These are phyloP conservation scores for Gyromitra esculenta DNA, from an alignment of 2,329 filamentous ascomycete genomes.

Conservation along the genomic window DNA sequence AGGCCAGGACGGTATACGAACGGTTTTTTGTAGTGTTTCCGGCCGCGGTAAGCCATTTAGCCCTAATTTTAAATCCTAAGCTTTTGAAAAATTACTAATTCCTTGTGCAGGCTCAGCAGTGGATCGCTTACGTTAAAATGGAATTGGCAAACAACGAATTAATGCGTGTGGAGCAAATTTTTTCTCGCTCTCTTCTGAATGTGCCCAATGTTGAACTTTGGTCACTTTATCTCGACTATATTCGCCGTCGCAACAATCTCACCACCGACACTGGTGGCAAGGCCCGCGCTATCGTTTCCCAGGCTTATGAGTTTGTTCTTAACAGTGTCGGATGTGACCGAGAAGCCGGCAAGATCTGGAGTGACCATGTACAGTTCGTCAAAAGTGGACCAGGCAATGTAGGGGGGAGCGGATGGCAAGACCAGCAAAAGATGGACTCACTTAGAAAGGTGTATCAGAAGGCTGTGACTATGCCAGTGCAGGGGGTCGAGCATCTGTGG, in stretches of 20 bases:
- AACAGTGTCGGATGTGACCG: conserved; percentile 90
- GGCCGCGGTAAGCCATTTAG: conserved; percentile 77
- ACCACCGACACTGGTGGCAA: conserved; percentile 79
- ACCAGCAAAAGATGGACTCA: conserved; percentile 96
- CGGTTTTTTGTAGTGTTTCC: conserved; percentile 90
- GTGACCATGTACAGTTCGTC: conserved; percentile 93
- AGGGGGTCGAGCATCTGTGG: conserved; percentile 85
- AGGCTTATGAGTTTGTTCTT: conserved; percentile 92
- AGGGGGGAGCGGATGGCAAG: conserved; percentile 86
- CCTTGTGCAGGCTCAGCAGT: conserved; percentile 79
- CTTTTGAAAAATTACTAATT: conserved; percentile 39
- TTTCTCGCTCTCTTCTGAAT: conserved; percentile 78
- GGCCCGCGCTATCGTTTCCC: conserved; percentile 80
- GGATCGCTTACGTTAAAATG: conserved; percentile 88
- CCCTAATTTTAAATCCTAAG: conserved; percentile 30
- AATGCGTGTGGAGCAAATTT: conserved; percentile 80
- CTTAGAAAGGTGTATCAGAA: conserved; percentile 91
- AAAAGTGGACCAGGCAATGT: conserved; percentile 85
- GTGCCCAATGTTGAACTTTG: conserved; percentile 87
- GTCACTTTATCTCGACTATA: conserved; percentile 94
- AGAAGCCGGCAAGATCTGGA: conserved; percentile 88
- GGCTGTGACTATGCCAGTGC: conserved; percentile 86
- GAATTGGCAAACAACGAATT: conserved; percentile 89
- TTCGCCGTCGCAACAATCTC: conserved; percentile 88
- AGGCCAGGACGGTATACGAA: conserved; percentile 81